Evolutionary conservation across 768 basidiomycete genomes (phyloP), one percentile per base, ranked within the genome.

Genomic region (Aureoboletus auriporus): DNA sequence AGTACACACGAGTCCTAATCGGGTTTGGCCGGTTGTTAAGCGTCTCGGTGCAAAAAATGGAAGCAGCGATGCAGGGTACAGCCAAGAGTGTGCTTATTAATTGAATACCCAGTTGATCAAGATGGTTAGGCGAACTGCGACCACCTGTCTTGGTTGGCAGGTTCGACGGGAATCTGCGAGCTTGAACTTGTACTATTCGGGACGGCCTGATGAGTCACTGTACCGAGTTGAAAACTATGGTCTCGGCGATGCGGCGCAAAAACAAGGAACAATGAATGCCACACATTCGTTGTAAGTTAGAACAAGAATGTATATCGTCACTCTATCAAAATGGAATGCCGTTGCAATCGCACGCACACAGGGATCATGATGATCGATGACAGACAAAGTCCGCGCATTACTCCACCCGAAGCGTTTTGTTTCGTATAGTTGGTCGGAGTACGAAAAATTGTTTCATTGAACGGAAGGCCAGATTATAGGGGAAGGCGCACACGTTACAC

Each of bases 1-100:
- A 44, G 50, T 40, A 35, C 43, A 42, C 49, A 37, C 5, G 4
- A 23, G 41, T 51, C 46, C 49, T 47, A 45, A 55, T 54, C 46
- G 28, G 49, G 50, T 17, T 46, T 46, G 42, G 39, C 47, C 52
- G 43, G 59, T 52, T 13, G 55, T 58, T 52, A 52, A 55, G 52
- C 65, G 53, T 59, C 60, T 55, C 47, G 56, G 64, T 53, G 58
- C 44, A 41, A 55, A 47, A 57, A 64, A 68, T 51, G 66, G 56
- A 62, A 64, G 66, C 55, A 46, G 52, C 35, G 20, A 23, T 23
- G 20, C 20, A 23, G 20, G 20, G 20, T 23, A 23, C 4, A 23
- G 42, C 13, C 46, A 46, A 38, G 42, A 47, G 47, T 16, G 13
- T 42, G 52, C 38, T 63, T 62, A 60, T 43, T 62, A 62, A 65